Conservation (phyloP, 768 basidiomycete species). For the Lepiota venenata region DNA sequence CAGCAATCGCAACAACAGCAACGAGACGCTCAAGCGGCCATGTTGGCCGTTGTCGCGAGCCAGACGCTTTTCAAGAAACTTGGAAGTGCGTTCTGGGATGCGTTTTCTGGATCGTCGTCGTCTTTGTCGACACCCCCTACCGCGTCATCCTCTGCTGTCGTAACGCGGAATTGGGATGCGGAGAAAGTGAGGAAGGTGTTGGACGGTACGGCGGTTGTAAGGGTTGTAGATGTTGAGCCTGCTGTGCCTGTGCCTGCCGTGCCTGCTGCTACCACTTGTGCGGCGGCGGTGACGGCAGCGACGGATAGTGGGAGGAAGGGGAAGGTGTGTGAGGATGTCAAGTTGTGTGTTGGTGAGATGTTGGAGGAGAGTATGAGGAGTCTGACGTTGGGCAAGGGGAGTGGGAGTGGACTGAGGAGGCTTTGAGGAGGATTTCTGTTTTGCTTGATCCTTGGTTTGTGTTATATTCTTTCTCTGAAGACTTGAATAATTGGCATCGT, state of each 20-base stretch:
- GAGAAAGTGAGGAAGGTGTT: constrained; percentile 81
- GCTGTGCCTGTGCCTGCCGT: constrained; percentile 10
- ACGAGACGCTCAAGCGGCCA: constrained; percentile 37
- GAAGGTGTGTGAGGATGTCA: constrained; percentile 13
- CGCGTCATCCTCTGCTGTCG: constrained; percentile 19
- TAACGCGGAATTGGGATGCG: constrained; percentile 43
- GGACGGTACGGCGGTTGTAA: constrained; percentile 78
- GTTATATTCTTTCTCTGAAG: too few relatives aligned
- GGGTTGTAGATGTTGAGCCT: constrained; percentile 73
- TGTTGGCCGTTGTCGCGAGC: constrained; percentile 71
- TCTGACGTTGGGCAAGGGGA: constrained; percentile 57
- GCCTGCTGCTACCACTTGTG: constrained; percentile 9
- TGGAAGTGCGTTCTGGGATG: constrained; percentile 83
- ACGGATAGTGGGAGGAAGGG: neutral
- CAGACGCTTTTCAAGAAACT: constrained; percentile 74
- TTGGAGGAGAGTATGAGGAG: constrained; percentile 71
- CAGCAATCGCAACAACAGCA: constrained; percentile 25
- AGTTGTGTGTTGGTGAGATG: constrained; percentile 27
- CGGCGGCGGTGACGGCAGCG: constrained; percentile 4
- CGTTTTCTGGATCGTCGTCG: constrained; percentile 58
- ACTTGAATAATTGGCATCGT: neutral
- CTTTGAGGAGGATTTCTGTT: neutral
- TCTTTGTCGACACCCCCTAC: constrained; percentile 23
- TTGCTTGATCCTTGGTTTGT: neutral
- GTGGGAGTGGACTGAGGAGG: constrained; percentile 12